Percentiles rank a stretch among this genome's conserved stretches.
Evolutionary conservation across 2,329 filamentous ascomycete genomes (phyloP).

Genomic region (Teratosphaeria zuluensis): DNA sequence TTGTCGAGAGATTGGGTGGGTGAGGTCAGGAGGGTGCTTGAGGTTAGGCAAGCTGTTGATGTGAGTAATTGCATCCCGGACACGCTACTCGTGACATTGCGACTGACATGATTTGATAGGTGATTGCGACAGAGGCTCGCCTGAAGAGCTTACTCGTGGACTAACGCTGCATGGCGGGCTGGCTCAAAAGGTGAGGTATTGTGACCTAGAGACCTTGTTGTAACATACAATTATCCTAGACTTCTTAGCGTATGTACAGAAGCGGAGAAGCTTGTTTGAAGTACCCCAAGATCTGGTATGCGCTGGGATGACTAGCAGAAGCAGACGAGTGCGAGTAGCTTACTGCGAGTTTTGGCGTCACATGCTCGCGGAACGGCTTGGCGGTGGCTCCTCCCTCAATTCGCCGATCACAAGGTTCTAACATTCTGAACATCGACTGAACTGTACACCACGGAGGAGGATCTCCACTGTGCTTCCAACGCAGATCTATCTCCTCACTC

Average conservation of each 20-base stretch:
- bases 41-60: constrained; percentile 92
- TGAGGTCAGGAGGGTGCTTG: constrained; percentile 83
- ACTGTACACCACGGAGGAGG: too few relatives aligned
- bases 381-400: too few relatives aligned
- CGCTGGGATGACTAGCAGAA: neutral
- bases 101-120: constrained; percentile 37
- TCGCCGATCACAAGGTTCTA: too few relatives aligned
- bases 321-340: neutral
- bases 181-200: neutral
- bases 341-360: neutral
- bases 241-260: neutral
- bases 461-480: too few relatives aligned
- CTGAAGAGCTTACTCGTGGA: constrained; percentile 80
- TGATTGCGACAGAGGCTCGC: constrained; percentile 82
- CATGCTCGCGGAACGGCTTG: too few relatives aligned
- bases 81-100: neutral
- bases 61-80: constrained; percentile 46
- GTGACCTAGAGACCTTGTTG: neutral
- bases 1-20: constrained; percentile 87
- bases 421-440: too few relatives aligned
- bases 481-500: too few relatives aligned
- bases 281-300: neutral
- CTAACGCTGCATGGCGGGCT: neutral
- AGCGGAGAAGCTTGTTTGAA: neutral
- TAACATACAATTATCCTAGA: neutral